These are phyloP conservation scores for Beauveria pseudobassiana DNA, from an alignment of 2,329 filamentous ascomycete species.

Conservation along the genomic window DNA sequence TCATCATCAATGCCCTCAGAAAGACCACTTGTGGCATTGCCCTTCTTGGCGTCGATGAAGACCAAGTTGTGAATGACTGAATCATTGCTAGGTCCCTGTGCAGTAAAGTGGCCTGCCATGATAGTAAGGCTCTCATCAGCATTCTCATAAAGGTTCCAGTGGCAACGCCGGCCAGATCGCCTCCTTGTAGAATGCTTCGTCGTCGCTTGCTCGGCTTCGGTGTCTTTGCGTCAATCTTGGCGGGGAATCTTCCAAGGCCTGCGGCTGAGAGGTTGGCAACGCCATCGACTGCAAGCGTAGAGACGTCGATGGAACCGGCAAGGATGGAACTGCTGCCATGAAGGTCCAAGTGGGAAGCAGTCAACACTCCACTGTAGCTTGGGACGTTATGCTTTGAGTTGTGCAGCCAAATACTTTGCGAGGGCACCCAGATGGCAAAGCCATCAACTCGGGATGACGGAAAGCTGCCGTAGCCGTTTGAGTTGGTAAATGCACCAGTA, in stretches of 20 bases:
- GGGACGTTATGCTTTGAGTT: conserved; percentile 62
- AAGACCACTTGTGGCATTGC: conserved; percentile 61
- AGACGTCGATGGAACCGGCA: conserved; percentile 74
- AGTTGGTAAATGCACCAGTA: conserved; percentile 69
- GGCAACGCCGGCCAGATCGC: conserved; percentile 58
- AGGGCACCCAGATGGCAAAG: conserved; percentile 89
- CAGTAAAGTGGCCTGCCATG: conserved; percentile 78
- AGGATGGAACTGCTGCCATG: conserved; percentile 60
- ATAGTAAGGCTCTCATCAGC: conserved; percentile 74
- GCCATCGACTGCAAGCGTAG: conserved; percentile 64
- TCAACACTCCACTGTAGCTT: conserved; percentile 64
- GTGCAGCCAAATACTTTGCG: conserved; percentile 76
- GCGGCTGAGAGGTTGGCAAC: conserved; percentile 56
- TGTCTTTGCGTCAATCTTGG: conserved; percentile 41
- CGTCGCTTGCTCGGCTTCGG: conserved; percentile 34
- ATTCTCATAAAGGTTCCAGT: conserved; percentile 66
- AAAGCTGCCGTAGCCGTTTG: conserved; percentile 61
- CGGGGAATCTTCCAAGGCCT: conserved; percentile 47
- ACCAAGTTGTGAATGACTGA: conserved; percentile 70
- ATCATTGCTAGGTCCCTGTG: conserved; percentile 55
- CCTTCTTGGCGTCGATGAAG: conserved; percentile 70
- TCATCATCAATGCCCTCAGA: conserved; percentile 56
- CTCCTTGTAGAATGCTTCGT: conserved; percentile 34
- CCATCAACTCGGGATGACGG: conserved; percentile 57
- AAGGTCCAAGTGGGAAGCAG: conserved; percentile 58